These are phyloP conservation scores for Rosa chinensis DNA, from an alignment of 306 rosid genomes.

Conservation along the genomic window DNA sequence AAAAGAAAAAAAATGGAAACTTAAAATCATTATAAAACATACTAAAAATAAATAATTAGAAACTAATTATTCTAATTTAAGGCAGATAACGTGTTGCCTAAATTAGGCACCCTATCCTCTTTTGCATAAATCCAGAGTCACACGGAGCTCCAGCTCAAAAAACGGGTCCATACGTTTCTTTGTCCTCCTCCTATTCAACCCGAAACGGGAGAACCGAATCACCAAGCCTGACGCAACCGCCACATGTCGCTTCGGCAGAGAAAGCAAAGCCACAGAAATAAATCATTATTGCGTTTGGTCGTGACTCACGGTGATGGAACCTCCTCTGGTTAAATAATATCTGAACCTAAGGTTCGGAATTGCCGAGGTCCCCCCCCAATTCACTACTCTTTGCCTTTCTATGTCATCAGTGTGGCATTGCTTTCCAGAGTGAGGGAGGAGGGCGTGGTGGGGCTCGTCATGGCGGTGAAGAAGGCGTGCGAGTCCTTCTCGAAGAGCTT, in stretches of 20 bases:
- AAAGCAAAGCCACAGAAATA: not conserved
- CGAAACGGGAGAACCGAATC: too few relatives aligned
- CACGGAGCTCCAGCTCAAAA: too few relatives aligned
- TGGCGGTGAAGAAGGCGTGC: constrained; percentile 67
- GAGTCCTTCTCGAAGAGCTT: constrained; percentile 63
- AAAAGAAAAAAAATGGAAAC: too few relatives aligned
- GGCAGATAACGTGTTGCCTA: too few relatives aligned
- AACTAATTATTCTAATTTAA: too few relatives aligned
- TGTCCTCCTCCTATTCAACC: too few relatives aligned
- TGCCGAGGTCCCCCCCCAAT: too few relatives aligned
- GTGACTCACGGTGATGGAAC: not conserved
- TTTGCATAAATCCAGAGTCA: too few relatives aligned
- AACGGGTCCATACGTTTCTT: too few relatives aligned
- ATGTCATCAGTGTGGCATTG: constrained; percentile 34
- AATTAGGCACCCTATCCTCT: too few relatives aligned
- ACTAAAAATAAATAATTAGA: too few relatives aligned
- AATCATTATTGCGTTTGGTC: not conserved
- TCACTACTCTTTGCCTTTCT: not conserved
- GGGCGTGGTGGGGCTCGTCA: constrained; percentile 23
- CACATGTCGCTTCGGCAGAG: not conserved
- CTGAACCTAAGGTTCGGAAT: not conserved
- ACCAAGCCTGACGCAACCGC: not conserved
- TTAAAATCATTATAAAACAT: too few relatives aligned
- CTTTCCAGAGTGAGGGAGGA: not conserved
- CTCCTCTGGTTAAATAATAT: constrained; percentile 5